A percentile compares a stretch with the other conserved stretches of the same genome.
Evolutionary conservation across 192 early-diverging fungal genomes (phyloP).

Genomic region (Rhizophagus clarus): DNA sequence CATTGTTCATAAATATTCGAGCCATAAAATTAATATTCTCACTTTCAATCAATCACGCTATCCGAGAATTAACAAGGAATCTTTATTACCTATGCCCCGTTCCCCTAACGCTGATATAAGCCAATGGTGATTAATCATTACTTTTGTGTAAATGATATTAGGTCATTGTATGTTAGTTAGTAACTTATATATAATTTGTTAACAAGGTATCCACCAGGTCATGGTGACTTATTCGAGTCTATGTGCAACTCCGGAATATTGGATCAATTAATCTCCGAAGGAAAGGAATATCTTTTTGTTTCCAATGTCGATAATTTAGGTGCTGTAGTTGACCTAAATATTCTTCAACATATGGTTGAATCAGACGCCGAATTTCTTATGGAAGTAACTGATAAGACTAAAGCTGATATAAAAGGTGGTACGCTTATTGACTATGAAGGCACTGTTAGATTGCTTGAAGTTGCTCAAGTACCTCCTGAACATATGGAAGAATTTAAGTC

Average conservation of each 20-base stretch:
- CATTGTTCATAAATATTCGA: slow-evolving; percentile 97
- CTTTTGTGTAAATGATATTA: background rate
- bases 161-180: no score
- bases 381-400: slow-evolving; percentile 99
- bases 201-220: slow-evolving; percentile 90
- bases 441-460: slow-evolving; percentile 89
- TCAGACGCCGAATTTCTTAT: slow-evolving; percentile 93
- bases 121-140: slow-evolving; percentile 58
- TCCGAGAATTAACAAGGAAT: slow-evolving; percentile 93
- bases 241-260: slow-evolving; percentile 92
- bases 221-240: slow-evolving; percentile 97
- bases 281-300: slow-evolving; percentile 98
- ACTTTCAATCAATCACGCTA: slow-evolving; percentile 98
- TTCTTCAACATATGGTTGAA: slow-evolving; percentile 88
- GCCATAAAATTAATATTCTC: slow-evolving; percentile 88
- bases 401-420: slow-evolving; percentile 99
- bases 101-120: slow-evolving; percentile 65
- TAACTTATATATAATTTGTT: background rate
- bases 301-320: slow-evolving; percentile 99
- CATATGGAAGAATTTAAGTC: slow-evolving; percentile 99
- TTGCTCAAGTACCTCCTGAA: slow-evolving; percentile 97
- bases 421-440: slow-evolving; percentile 99
- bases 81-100: slow-evolving; percentile 81
- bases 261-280: slow-evolving; percentile 88
- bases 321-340: slow-evolving; percentile 92